Evolutionary conservation across 192 early-diverging fungal species (phyloP).

Genomic region (Radiomyces spectabilis): DNA sequence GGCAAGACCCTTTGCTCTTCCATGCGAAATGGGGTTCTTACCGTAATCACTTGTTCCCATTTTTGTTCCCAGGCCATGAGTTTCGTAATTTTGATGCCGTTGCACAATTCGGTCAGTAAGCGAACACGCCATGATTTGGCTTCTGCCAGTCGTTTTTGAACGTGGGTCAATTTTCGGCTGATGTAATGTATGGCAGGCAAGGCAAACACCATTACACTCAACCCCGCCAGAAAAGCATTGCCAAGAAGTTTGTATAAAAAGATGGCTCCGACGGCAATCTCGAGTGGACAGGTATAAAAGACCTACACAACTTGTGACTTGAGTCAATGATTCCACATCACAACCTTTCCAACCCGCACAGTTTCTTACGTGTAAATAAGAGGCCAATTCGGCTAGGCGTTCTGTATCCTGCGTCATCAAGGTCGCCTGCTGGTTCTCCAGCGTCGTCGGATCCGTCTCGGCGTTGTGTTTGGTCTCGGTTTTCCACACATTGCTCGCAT

Average conservation of each 20-base stretch:
- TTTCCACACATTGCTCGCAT: too few species aligned
- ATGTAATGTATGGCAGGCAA: slow-evolving; percentile 55
- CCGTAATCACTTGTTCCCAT: slow-evolving; percentile 63
- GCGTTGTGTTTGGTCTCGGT: slow-evolving; percentile 12
- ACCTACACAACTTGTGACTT: too few species aligned
- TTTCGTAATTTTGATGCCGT: slow-evolving; percentile 84
- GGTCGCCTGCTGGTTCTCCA: slow-evolving; percentile 47
- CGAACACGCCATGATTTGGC: slow-evolving; percentile 70
- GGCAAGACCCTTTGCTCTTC: too few species aligned
- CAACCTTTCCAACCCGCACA: too few species aligned
- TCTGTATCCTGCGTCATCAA: slow-evolving; percentile 70
- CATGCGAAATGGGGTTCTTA: slow-evolving; percentile 4
- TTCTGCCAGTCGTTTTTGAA: slow-evolving; percentile 48
- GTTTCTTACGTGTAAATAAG: slow-evolving; percentile 54
- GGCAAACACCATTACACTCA: slow-evolving; percentile 60
- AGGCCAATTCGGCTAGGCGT: slow-evolving; percentile 47
- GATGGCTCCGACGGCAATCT: slow-evolving; percentile 56
- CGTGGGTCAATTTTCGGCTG: slow-evolving; percentile 41
- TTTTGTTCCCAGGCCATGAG: slow-evolving; percentile 73
- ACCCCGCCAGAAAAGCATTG: slow-evolving; percentile 65
- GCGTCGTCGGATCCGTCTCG: slow-evolving; percentile 7
- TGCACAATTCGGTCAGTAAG: slow-evolving; percentile 66
- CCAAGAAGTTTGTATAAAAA: slow-evolving; percentile 75
- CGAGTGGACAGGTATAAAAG: slow-evolving; percentile 59
- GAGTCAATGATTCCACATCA: too few species aligned